These are phyloP conservation scores for Hylodesmum podocarpum DNA, from an alignment of 306 rosid species.

Conservation along the genomic window DNA sequence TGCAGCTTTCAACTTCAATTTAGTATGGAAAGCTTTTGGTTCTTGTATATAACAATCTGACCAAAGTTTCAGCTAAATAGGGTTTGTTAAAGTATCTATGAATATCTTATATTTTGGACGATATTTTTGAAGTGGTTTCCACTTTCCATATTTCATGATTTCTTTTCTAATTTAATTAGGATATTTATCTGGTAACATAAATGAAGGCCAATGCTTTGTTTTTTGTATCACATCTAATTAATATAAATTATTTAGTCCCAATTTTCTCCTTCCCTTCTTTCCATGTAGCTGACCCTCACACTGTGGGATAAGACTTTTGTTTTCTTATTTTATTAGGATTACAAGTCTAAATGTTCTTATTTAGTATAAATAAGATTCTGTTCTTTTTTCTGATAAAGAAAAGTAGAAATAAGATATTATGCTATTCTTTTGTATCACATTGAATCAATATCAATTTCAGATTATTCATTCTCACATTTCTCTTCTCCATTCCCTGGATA, in stretches of 20 bases:
- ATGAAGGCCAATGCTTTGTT: not conserved
- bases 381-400: not conserved
- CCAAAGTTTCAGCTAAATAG: slow-evolving; percentile 18
- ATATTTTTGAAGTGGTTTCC: not conserved
- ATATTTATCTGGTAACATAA: not conserved
- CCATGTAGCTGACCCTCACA: not conserved
- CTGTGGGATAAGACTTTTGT: not conserved
- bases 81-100: not conserved
- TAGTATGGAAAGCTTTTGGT: slow-evolving; percentile 1
- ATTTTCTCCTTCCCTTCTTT: not conserved
- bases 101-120: not conserved
- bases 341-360: not conserved
- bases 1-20: slow-evolving; percentile 18
- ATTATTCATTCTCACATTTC: not conserved
- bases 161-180: not conserved
- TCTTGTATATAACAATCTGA: slow-evolving; percentile 21
- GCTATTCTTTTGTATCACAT: not conserved
- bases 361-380: not conserved
- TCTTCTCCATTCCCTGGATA: not conserved
- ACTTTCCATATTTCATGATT: not conserved
- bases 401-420: not conserved
- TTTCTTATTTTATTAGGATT: not conserved
- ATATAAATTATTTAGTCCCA: not conserved
- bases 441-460: not conserved
- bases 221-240: not conserved